Base-by-base conservation (phyloP, 192 early-diverging fungal genomes). In the Linnemannia hyalina region DNA sequence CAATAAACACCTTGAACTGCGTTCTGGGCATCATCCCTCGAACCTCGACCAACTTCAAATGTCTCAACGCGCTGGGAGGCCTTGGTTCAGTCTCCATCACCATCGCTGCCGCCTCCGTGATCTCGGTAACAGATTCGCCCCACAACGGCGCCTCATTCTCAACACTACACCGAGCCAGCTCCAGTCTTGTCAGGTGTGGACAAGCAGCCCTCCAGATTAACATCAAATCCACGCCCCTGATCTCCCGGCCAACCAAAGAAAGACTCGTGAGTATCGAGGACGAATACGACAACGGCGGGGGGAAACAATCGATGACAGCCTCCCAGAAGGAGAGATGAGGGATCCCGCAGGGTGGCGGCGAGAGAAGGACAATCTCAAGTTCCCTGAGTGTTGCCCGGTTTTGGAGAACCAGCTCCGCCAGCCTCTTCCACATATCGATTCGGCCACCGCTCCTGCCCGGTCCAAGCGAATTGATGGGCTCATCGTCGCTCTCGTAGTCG, bases 1-100 rank as follows among this genome's bases (percentile, higher is more conserved):
- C 76, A 18, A 78, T 69, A 49, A 78, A 78, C 47, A 78, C 20
- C 35, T 68, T 47, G 46, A 78, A 70, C 20, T 52, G 46, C 4
- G 46, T 42, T 13, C n/a, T 42, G 20, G 68, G 42, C 3, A 42
- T 46, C 46, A 78, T 70, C 8, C 68, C 68, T 11, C 68, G 63
- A 40, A 78, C 29, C 38, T 78, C 55, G 4, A 47, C n/a, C 18
- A 78, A 47, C 26, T 11, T 46, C 46, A 78, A 23, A 40, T 78
- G 7, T 16, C 44, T 42, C 20, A 78, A 42, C n/a, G 46, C 32
- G 23, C 38, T 36, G 13, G 26, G 23, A 10, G 41, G 41, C 9
- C 41, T 29, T 23, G 29, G 20, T 2, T 47, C 49, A 3, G 73
- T 54, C 10, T 52, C 47, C 73, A 49, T 49, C 38, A 65, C 60